Evolutionary conservation across 371 early-diverging fungal genomes (phyloP).

Genomic region (Funneliformis caledonium): DNA sequence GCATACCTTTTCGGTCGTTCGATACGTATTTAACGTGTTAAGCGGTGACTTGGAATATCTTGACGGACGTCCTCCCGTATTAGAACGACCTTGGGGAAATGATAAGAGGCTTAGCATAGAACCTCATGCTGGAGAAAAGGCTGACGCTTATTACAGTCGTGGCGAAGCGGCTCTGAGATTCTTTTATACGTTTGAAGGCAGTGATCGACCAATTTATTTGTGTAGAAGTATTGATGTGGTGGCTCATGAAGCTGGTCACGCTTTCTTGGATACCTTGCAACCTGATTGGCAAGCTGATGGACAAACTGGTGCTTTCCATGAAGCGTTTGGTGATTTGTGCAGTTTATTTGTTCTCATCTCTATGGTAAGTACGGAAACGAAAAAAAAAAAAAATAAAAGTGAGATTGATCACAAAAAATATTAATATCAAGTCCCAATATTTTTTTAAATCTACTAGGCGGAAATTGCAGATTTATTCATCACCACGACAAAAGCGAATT

Average conservation of each 20-base stretch:
- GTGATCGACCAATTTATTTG: background rate
- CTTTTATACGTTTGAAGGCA: background rate
- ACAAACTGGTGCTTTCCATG: constrained; percentile 24
- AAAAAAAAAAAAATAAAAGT: too few relatives aligned
- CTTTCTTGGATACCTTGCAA: constrained; percentile 14
- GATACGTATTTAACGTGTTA: too few relatives aligned
- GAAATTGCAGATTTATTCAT: constrained; percentile 2
- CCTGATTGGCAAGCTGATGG: background rate
- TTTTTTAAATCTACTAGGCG: background rate
- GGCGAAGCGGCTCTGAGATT: background rate
- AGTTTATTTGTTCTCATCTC: constrained; percentile 6
- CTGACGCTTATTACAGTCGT: constrained; percentile 12
- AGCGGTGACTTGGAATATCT: too few relatives aligned
- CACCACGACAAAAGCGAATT: background rate
- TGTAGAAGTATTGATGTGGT: constrained; percentile 12
- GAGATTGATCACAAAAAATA: too few relatives aligned
- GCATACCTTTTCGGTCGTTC: too few relatives aligned
- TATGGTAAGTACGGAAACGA: background rate
- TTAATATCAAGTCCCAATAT: background rate
- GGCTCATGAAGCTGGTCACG: constrained; percentile 12
- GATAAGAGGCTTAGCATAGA: background rate
- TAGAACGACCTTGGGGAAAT: background rate
- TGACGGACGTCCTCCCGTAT: background rate
- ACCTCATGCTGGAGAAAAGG: constrained; percentile 7
- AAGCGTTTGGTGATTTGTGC: constrained; percentile 24